Percentiles rank a stretch among this genome's conserved stretches.
Evolutionary conservation across 176 grass and related monocot genomes (phyloP).

Genomic region (Musa acuminata): DNA sequence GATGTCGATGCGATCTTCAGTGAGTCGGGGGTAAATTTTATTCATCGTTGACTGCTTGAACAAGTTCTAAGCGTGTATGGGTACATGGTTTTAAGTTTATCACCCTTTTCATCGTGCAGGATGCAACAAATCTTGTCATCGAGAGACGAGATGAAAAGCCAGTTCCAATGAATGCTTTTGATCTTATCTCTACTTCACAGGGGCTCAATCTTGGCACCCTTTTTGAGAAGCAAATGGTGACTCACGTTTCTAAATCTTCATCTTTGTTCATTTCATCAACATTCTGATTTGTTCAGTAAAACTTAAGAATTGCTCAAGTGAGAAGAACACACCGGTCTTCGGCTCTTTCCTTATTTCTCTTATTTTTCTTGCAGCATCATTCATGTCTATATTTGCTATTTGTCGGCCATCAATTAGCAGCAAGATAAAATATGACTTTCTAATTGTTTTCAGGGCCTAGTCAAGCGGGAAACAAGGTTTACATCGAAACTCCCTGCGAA

Average conservation of each 20-base stretch:
- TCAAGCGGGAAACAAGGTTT: conserved; percentile 93
- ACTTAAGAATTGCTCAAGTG: not conserved
- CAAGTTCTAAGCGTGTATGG: not conserved
- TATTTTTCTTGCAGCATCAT: not conserved
- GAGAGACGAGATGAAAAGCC: conserved; percentile 74
- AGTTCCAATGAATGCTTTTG: conserved; percentile 81
- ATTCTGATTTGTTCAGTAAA: not conserved
- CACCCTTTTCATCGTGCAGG: conserved; percentile 23
- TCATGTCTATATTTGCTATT: not conserved
- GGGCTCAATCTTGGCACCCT: conserved; percentile 95
- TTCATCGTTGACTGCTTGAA: not conserved
- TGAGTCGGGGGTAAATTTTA: conserved; percentile 48
- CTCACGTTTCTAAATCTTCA: not conserved
- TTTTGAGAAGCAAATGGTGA: conserved; percentile 90
- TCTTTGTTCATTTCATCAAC: not conserved
- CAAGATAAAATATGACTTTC: not conserved
- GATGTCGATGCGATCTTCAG: conserved; percentile 76
- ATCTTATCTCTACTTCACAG: conserved; percentile 93
- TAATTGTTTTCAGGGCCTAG: conserved; percentile 32
- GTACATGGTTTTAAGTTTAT: not conserved
- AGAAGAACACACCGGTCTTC: no score
- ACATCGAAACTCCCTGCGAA: conserved; percentile 80
- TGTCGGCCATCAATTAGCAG: no score
- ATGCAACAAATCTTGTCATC: conserved; percentile 66
- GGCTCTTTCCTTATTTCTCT: no score